Base-by-base conservation (phyloP, 2,329 filamentous ascomycete genomes). In the Stachybotrys chlorohalonatus region DNA sequence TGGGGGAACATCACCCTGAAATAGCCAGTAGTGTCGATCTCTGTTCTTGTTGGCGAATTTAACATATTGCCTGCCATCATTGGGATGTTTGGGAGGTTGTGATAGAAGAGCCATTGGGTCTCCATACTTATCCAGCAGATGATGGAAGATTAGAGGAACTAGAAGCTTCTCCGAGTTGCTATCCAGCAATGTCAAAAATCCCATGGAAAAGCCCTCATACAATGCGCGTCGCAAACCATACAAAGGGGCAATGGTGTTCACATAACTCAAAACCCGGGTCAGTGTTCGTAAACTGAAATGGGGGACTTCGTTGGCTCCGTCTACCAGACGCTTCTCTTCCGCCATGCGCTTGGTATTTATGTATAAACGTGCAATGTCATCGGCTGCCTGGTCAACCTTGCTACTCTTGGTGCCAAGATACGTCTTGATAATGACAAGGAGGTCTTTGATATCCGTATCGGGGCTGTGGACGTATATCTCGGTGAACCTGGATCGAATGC, bases 181-280 rank as follows among this genome's bases (percentile, higher is more conserved):
- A 64, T 93, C 86, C 11, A 99, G 78, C 6, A 96, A 81, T 0
- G 95, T 99, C 55, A 96, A 75, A 65, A 99, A 99, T 52, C 92
- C 94, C 95, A 99, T 99, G 15, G 90, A 91, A 66, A 97, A 97
- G 0, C 94, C 95, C 75, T 99, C 94, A 59, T 89, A 96, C 1
- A 97, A 75, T 11, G 93, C 89, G 64, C 95, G 78, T 30, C 94
- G 84, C 47, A 97, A 75, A 11, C 89, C 91, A 70, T 96, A 96
- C 5, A 87, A 81, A 0, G 90, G 84, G 0, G 89, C 83, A 59
- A 96, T 92, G 53, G 92, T 87, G 59, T 86, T 85, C 16, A 93
- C 91, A 67, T 96, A 99, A 45, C 86, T 88, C 53, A 99, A 73
- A 1, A 94, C 90, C 54, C 95, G 84, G 17, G 95, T 96, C 50